These are phyloP conservation scores for Delonix regia DNA, from an alignment of 306 rosid genomes.

Conservation along the genomic window DNA sequence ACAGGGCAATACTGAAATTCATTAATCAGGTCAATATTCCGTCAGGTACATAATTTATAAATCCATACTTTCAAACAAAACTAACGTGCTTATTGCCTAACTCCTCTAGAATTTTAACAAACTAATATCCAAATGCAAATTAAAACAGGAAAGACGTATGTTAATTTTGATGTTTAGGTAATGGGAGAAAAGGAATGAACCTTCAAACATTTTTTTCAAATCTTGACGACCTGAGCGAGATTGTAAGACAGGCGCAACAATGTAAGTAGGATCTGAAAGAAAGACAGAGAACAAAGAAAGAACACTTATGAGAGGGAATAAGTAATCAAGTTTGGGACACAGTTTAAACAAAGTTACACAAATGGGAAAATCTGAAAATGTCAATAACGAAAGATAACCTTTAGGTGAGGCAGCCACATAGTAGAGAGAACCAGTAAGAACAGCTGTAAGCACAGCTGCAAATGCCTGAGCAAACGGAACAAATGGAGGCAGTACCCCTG, in stretches of 20 bases:
- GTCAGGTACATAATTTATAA: background rate
- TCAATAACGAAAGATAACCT: constrained; percentile 53
- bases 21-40: background rate
- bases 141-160: background rate
- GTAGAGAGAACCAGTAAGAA: constrained; percentile 88
- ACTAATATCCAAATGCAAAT: background rate
- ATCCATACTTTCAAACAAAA: background rate
- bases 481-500: constrained; percentile 89
- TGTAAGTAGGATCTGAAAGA: constrained; percentile 83
- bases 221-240: constrained; percentile 82
- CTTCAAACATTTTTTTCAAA: constrained; percentile 87
- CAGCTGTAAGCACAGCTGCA: constrained; percentile 92
- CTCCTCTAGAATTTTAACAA: constrained; percentile 1
- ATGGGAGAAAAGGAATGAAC: constrained; percentile 40
- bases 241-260: constrained; percentile 88
- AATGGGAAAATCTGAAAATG: constrained; percentile 2
- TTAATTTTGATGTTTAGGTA: background rate
- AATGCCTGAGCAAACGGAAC: constrained; percentile 98
- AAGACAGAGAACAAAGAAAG: constrained; percentile 6
- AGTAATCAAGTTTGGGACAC: constrained; percentile 22
- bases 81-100: background rate
- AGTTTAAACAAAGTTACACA: background rate
- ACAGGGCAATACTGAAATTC: background rate
- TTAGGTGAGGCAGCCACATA: constrained; percentile 96
- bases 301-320: constrained; percentile 19